A percentile compares a stretch with the other conserved stretches of the same genome.
These are phyloP conservation scores for Hypoxylon cercidicola DNA, from an alignment of 495 filamentous ascomycete species.

Conservation along the genomic window DNA sequence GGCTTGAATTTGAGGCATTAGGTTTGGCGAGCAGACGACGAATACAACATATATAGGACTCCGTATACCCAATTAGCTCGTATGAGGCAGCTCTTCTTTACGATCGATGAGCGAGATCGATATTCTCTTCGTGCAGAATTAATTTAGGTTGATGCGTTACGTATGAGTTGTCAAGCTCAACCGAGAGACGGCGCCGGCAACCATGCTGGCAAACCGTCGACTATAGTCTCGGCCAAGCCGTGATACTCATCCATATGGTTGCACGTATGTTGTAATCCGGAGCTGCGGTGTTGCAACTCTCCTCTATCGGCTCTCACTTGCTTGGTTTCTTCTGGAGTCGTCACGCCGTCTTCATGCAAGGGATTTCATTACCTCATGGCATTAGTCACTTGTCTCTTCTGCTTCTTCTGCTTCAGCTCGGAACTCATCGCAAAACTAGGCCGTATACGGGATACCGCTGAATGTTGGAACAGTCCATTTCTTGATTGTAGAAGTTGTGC, in stretches of 20 bases:
- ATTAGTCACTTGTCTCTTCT: conserved; percentile 8
- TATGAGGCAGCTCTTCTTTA: not conserved
- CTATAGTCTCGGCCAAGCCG: not conserved
- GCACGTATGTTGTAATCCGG: conserved; percentile 19
- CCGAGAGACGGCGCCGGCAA: not conserved
- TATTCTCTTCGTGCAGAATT: too few relatives aligned
- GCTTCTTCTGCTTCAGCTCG: not conserved
- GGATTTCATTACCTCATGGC: conserved; percentile 7
- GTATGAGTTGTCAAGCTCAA: too few relatives aligned
- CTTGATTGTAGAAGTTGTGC: not conserved
- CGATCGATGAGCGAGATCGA: too few relatives aligned
- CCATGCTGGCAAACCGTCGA: not conserved
- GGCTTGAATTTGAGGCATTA: conserved; percentile 2
- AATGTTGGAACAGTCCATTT: not conserved
- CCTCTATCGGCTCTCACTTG: not conserved
- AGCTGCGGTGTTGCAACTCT: conserved; percentile 23
- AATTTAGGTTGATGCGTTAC: too few relatives aligned
- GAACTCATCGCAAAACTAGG: not conserved
- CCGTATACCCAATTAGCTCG: not conserved
- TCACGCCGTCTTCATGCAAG: not conserved
- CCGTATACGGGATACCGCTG: conserved; percentile 1
- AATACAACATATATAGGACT: not conserved
- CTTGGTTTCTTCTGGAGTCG: conserved; percentile 6
- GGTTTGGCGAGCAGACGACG: conserved; percentile 16
- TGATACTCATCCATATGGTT: conserved; percentile 3